Conservation (phyloP, 768 basidiomycete species). For the Daedalea quercina region DNA sequence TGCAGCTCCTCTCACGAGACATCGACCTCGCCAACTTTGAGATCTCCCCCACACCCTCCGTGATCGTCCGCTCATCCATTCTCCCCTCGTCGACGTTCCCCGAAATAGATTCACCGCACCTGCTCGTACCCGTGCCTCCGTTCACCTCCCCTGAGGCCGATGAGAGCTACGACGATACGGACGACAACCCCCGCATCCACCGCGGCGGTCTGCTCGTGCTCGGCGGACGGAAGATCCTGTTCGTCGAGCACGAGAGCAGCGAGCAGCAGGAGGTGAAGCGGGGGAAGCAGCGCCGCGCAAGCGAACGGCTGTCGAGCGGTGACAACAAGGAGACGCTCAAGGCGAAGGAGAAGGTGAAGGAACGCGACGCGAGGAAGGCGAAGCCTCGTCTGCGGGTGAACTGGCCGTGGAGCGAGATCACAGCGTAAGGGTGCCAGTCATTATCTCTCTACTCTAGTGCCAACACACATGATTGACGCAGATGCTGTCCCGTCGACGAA, state of each 20-base stretch:
- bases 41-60: conserved; percentile 32
- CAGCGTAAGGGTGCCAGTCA: conserved; percentile 42
- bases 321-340: conserved; percentile 35
- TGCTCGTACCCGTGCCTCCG: conserved; percentile 26
- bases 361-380: conserved; percentile 44
- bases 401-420: conserved; percentile 74
- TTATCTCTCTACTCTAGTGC: neutral
- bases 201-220: conserved; percentile 68
- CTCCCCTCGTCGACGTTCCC: conserved; percentile 43
- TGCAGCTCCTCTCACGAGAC: conserved; percentile 61
- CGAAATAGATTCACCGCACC: conserved; percentile 18
- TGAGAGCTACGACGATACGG: conserved; percentile 15
- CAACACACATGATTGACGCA: conserved; percentile 16
- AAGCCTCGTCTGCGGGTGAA: conserved; percentile 51
- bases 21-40: conserved; percentile 43
- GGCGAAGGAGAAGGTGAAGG: conserved; percentile 52
- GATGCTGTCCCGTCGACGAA: conserved; percentile 47
- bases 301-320: conserved; percentile 42
- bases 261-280: conserved; percentile 44
- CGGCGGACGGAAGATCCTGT: conserved; percentile 57
- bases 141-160: conserved; percentile 28
- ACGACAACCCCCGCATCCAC: conserved; percentile 13
- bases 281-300: conserved; percentile 48
- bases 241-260: conserved; percentile 50
- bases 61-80: conserved; percentile 39